Evolutionary conservation across 1,139 yeast species (phyloP), one percentile per base, ranked within the genome.

Genomic region (Zhuliangozyma blackwelliae): DNA sequence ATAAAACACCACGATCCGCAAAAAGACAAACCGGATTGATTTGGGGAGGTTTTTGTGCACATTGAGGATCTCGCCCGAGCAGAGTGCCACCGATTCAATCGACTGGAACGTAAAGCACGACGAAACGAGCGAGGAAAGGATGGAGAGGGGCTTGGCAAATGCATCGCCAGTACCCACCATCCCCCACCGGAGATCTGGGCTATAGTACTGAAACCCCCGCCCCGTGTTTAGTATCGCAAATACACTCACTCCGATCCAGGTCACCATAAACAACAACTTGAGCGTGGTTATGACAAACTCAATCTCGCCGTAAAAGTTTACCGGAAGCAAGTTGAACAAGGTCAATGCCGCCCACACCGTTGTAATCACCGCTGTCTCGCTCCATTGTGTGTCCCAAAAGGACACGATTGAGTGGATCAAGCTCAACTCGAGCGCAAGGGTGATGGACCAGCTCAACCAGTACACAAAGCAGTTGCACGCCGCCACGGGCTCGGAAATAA

Each of bases 131-230:
- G 40, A 54, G 50, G 33, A 57, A 43, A 43, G 37, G 5, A 44
- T 16, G 29, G 37, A 36, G 8, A 43, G 11, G 32, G 38, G 35
- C 3, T 7, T 7, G 87, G 82, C 10, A 16, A 87, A 87, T 12
- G 75, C 68, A 32, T 57, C 46, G 38, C 83, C 80, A 77, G 65
- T 9, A 5, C 5, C 5, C 5, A 9, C 10, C n/a, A 35, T 28
- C 5, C 40, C 46, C 37, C 41, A 39, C 4, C 40, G 23, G 26
- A 42, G 33, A 3, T 33, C 33, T 9, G 25, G 19, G 29, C 35
- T 31, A 44, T 46, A 45, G 36, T 45, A 22, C 25, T 36, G 31
- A 25, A 45, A 43, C 3, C 48, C 48, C 25, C 21, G 26, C 2
- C 31, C 29, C 10, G 31, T 34, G 5, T 19, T 12, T 8, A 34